Conservation (phyloP, 1,284 basidiomycete species). For the Agroathelia rolfsii region DNA sequence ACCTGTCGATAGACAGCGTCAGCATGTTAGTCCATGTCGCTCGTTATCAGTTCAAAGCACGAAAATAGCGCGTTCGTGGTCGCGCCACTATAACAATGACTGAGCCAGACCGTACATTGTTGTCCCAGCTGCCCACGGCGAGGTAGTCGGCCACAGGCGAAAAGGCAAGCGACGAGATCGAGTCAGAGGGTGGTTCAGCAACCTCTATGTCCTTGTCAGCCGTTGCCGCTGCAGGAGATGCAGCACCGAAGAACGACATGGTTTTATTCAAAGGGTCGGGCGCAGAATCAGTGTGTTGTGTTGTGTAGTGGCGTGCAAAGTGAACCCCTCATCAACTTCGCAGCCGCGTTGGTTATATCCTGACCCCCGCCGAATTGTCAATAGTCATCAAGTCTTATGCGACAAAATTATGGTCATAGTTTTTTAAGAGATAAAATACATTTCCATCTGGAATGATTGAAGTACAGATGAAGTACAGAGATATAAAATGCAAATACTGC, state of each 20-base stretch:
- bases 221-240: conserved; percentile 20
- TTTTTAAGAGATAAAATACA: too few species aligned
- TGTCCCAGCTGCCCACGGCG: conserved; percentile 73
- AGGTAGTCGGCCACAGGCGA: conserved; percentile 57
- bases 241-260: conserved; percentile 33
- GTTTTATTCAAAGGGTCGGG: too few species aligned
- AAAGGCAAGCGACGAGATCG: conserved; percentile 64
- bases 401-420: too few species aligned
- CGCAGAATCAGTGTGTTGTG: too few species aligned
- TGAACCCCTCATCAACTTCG: too few species aligned
- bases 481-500: too few species aligned
- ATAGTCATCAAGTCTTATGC: too few species aligned
- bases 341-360: too few species aligned
- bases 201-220: conserved; percentile 68
- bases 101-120: conserved; percentile 41
- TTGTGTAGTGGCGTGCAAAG: too few species aligned
- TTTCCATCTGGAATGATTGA: too few species aligned
- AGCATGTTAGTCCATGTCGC: conserved; percentile 10
- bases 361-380: too few species aligned
- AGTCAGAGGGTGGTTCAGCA: conserved; percentile 60
- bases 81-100: conserved; percentile 5
- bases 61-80: conserved; percentile 1
- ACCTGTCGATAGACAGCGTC: conserved; percentile 27
- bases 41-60: conserved; percentile 12
- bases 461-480: too few species aligned